Evolutionary conservation across 495 filamentous ascomycete species (phyloP).

Genomic region (Barbatosphaeria neglecta): DNA sequence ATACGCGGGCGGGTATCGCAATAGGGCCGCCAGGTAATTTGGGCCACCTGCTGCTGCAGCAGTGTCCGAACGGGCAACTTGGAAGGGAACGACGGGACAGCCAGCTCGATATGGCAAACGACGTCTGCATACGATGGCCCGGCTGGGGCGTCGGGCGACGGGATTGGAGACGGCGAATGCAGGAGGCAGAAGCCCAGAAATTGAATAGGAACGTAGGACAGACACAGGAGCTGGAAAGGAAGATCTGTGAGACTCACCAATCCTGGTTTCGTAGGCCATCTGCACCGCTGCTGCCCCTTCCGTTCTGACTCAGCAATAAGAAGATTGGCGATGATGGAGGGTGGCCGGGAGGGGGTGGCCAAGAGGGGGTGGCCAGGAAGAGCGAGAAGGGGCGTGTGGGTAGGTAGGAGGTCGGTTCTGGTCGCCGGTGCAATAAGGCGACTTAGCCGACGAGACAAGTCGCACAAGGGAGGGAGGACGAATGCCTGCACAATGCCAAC

Average conservation of each 20-base stretch:
- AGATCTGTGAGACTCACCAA: conserved; percentile 1
- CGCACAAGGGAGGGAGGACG: too few species aligned
- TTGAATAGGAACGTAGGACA: neutral
- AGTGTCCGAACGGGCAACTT: too few species aligned
- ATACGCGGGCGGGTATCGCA: too few species aligned
- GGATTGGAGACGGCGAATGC: neutral
- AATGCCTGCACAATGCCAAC: too few species aligned
- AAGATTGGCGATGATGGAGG: neutral
- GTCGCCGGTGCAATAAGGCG: neutral
- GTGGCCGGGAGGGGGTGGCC: neutral
- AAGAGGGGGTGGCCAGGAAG: neutral
- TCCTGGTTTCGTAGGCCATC: neutral
- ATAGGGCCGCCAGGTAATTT: too few species aligned
- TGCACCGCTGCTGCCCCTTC: neutral
- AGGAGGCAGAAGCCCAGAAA: too few species aligned
- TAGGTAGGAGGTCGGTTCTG: too few species aligned
- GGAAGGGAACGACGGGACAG: too few species aligned
- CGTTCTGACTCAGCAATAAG: conserved; percentile 1
- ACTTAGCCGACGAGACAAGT: neutral
- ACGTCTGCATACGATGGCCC: neutral
- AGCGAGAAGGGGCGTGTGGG: too few species aligned
- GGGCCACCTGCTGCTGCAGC: too few species aligned
- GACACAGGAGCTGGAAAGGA: neutral
- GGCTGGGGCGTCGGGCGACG: neutral
- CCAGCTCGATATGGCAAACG: neutral